Conservation (phyloP, 257 asterid species). For the Plantago ovata region DNA sequence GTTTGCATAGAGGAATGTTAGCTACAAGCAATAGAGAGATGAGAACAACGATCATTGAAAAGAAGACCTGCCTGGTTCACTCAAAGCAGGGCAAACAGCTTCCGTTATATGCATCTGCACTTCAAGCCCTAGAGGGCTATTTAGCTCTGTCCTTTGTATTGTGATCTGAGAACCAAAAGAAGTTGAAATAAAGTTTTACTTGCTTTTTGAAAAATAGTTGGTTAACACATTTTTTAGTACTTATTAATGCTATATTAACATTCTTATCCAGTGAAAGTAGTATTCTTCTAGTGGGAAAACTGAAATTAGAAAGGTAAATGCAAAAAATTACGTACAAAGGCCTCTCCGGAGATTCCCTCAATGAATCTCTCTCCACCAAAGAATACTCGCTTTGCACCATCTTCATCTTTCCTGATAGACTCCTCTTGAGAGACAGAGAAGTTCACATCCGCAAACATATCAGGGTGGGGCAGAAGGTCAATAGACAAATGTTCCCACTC, state of each 20-base stretch:
- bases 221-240: background rate
- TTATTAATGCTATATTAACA: no score
- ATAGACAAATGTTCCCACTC: slow-evolving; percentile 92
- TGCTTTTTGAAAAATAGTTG: background rate
- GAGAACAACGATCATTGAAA: slow-evolving; percentile 18
- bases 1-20: slow-evolving; percentile 25
- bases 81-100: slow-evolving; percentile 93
- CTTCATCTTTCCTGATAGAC: slow-evolving; percentile 70
- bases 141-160: slow-evolving; percentile 84
- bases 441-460: slow-evolving; percentile 78
- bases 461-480: slow-evolving; percentile 98
- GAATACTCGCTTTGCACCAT: slow-evolving; percentile 96
- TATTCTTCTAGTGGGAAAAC: no score
- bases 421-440: slow-evolving; percentile 54
- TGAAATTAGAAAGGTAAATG: slow-evolving; percentile 20
- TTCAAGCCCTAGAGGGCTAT: slow-evolving; percentile 88
- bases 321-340: slow-evolving; percentile 53
- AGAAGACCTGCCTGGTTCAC: slow-evolving; percentile 88
- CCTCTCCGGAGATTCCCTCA: slow-evolving; percentile 98
- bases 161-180: slow-evolving; percentile 62
- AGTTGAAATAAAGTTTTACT: background rate
- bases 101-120: slow-evolving; percentile 86
- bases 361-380: slow-evolving; percentile 97
- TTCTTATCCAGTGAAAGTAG: no score
- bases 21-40: slow-evolving; percentile 17